Base-by-base conservation (phyloP, 108 stramenopile genomes). In the Fistulifera solaris region DNA sequence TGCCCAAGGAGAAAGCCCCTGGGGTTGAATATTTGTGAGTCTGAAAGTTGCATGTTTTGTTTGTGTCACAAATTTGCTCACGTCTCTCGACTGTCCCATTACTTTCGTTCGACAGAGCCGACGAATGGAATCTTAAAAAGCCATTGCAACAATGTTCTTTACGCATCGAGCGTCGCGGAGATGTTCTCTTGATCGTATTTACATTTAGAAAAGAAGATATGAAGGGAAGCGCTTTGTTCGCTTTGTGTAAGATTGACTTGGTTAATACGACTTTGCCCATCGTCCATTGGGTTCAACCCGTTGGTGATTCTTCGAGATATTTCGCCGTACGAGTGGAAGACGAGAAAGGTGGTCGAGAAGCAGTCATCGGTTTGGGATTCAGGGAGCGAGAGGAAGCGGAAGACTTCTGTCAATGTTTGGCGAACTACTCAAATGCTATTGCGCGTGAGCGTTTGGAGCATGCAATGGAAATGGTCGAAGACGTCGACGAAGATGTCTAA, bases 311-410 rank as follows among this genome's bases (percentile, higher is more conserved):
- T 6, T 80, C 78, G 0, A 60, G 89, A 24, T 91, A 87, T 56
- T 91, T 86, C 51, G 89, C 81, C 0, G 31, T 91, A 18, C 68
- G 85, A 10, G 84, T 87, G 40, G 51, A 57, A 15, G 83, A 91
- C 58, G 70, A 77, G 42, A 65, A 70, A 51, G 75, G 70, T 3
- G 68, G 66, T 19, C 72, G 85, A 48, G 76, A 82, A 56, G 89
- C 85, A 10, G 60, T 78, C 31, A 73, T 91, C 41, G 89, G 89
- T 28, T 49, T 87, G 26, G 89, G 89, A 40, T 91, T 91, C 60
- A 75, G 83, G 45, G 89, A 91, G 21, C 67, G 89, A 38, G 61
- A 72, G 49, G 89, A 91, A 54, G 89, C 89, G 1, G 73, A 60
- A 40, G 86, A 91, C 61, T 91, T 91, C 25, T 19, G 22, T 7